Evolutionary conservation across 108 stramenopile species (phyloP), one percentile per base, ranked within the genome.

Genomic region (Nannochloropsis salina): DNA sequence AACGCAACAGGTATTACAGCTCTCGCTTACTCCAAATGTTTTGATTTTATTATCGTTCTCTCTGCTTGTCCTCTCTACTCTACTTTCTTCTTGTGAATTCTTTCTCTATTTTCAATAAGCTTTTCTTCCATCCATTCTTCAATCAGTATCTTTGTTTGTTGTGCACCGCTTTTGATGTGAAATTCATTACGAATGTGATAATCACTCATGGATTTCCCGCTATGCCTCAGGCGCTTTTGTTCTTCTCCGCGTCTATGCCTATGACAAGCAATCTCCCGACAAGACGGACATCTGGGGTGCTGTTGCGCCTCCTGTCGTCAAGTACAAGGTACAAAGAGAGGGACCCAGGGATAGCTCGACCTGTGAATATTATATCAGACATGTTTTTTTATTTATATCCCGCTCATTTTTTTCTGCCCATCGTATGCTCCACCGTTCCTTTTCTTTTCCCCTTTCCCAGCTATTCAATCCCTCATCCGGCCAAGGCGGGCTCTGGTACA

Each of bases 241-340:
- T n/a, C 61, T 74, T 8, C 61, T 74, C 61, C 61, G 61, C 61
- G 61, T 74, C 61, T 74, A 74, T n/a, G 61, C 61, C 61, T 74
- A 74, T 8, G 61, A 74, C 61, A 74, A 74, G 61, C 61, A 74
- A n/a, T 74, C 61, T 3, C 61, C 61, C 61, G n/a, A 74, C 61
- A 74, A 74, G 6, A 74, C 61, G 20, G 61, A 74, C 61, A 74
- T 74, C 61, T 74, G 61, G 61, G 61, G 61, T n/a, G 61, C 61
- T 15, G 61, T 74, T 15, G 61, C 61, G 20, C 61, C 61, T 15
- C 61, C 61, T n/a, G 61, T 74, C 2, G 61, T 74, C 61, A 74
- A 74, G 61, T 74, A 74, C 6, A 74, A 74, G 61, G 61, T 74
- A 74, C 20, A n/a, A n/a, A 74, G 2, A n/a, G 61, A 74, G 8